These are phyloP conservation scores for Termitomyces sp. DNA, from an alignment of 768 basidiomycete species.

Conservation along the genomic window DNA sequence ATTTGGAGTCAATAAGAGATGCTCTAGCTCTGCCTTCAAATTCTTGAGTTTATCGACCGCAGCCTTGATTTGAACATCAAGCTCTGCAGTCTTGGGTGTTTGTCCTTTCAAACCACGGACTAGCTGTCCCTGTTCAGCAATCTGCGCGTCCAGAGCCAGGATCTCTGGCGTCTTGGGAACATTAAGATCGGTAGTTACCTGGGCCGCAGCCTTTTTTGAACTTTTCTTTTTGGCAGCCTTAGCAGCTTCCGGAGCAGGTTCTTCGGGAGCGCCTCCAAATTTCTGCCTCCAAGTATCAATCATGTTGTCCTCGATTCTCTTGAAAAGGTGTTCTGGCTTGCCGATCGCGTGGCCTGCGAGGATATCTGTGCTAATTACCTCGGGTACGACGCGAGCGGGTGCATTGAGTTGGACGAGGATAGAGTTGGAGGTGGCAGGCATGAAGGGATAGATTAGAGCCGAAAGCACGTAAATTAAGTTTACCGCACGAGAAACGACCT, in stretches of 20 bases:
- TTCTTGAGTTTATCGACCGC: conserved; percentile 62
- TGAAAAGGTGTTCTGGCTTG: conserved; percentile 86
- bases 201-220: conserved; percentile 39
- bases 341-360: conserved; percentile 83
- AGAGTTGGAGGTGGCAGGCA: conserved; percentile 82
- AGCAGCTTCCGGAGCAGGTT: conserved; percentile 31
- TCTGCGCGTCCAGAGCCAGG: conserved; percentile 64
- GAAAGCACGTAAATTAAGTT: conserved; percentile 92
- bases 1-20: conserved; percentile 5
- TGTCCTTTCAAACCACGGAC: conserved; percentile 70
- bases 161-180: conserved; percentile 71
- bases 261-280: conserved; percentile 60
- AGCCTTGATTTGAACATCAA: conserved; percentile 54
- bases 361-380: conserved; percentile 71
- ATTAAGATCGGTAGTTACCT: conserved; percentile 29
- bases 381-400: conserved; percentile 75
- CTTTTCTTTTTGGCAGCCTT: conserved; percentile 50
- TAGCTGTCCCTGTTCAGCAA: conserved; percentile 68
- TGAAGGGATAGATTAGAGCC: conserved; percentile 87
- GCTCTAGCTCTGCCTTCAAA: conserved; percentile 55
- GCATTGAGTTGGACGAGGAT: conserved; percentile 89
- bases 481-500: conserved; percentile 83
- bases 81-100: conserved; percentile 49
- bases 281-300: conserved; percentile 73
- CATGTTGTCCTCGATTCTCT: conserved; percentile 89